Conservation (phyloP, 768 basidiomycete genomes). For the Hysterangium stoloniferum region DNA sequence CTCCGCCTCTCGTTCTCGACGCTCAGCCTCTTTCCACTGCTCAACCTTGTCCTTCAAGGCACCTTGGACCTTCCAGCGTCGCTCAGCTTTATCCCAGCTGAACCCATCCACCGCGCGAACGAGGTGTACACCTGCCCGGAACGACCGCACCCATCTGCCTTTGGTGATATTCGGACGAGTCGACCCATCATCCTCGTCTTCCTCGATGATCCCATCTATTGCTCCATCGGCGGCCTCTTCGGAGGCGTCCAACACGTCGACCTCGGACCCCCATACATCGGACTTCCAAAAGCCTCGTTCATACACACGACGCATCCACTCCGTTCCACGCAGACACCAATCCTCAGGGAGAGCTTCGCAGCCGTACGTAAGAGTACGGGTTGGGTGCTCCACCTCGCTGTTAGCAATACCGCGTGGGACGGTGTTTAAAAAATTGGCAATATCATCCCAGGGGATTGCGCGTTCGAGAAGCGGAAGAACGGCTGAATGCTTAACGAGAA, state of each 20-base stretch:
- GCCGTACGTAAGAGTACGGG: slow-evolving; percentile 57
- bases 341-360: slow-evolving; percentile 81
- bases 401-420: slow-evolving; percentile 46
- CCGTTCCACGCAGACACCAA: slow-evolving; percentile 93
- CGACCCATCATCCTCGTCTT: slow-evolving; percentile 40
- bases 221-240: slow-evolving; percentile 43
- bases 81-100: slow-evolving; percentile 47
- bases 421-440: slow-evolving; percentile 56
- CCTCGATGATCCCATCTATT: slow-evolving; percentile 77
- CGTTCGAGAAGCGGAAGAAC: slow-evolving; percentile 63
- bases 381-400: slow-evolving; percentile 40
- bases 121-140: slow-evolving; percentile 62
- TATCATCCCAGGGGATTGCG: slow-evolving; percentile 74
- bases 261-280: slow-evolving; percentile 61
- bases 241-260: slow-evolving; percentile 66
- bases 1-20: slow-evolving; percentile 58
- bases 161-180: slow-evolving; percentile 31
- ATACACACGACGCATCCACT: slow-evolving; percentile 88
- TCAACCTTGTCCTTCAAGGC: slow-evolving; percentile 59
- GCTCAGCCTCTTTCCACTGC: slow-evolving; percentile 63
- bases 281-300: slow-evolving; percentile 92
- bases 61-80: slow-evolving; percentile 59
- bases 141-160: slow-evolving; percentile 68
- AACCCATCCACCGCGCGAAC: slow-evolving; percentile 71
- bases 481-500: slow-evolving; percentile 56